A percentile compares a stretch with the other conserved stretches of the same genome.
These are phyloP conservation scores for Euphorbia pulcherrima DNA, from an alignment of 345 rosid species.

Conservation along the genomic window DNA sequence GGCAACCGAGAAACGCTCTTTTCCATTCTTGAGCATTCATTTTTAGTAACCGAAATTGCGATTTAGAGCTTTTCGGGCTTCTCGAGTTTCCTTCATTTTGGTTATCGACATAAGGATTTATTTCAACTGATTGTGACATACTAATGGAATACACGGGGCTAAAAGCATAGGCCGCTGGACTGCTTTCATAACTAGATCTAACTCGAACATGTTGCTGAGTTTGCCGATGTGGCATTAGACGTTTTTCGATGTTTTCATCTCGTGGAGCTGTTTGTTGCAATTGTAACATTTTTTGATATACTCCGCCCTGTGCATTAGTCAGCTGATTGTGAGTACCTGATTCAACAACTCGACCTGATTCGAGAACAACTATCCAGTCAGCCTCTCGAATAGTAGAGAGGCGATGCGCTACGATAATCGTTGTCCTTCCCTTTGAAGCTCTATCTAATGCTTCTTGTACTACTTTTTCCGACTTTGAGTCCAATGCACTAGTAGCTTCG, in stretches of 20 bases:
- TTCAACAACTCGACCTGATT: conserved; percentile 41
- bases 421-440: conserved; percentile 47
- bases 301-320: conserved; percentile 29
- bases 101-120: neutral
- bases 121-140: neutral
- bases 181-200: neutral
- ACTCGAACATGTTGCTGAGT: neutral
- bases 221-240: neutral
- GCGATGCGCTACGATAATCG: conserved; percentile 46
- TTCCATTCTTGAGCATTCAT: conserved; percentile 31
- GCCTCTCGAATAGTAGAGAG: conserved; percentile 43
- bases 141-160: neutral
- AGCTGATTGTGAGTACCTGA: conserved; percentile 45
- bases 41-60: conserved; percentile 16
- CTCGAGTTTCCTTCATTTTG: conserved; percentile 5
- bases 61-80: neutral
- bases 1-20: conserved; percentile 24
- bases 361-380: conserved; percentile 40
- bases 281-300: conserved; percentile 40
- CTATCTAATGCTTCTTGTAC: conserved; percentile 52
- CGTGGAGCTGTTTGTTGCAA: conserved; percentile 23
- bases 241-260: conserved; percentile 20
- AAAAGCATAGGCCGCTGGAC: conserved; percentile 1
- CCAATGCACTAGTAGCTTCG: conserved; percentile 48
- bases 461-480: conserved; percentile 41